Base-by-base conservation (phyloP, 805 yeast genomes). In the Teunomyces gatunensis region DNA sequence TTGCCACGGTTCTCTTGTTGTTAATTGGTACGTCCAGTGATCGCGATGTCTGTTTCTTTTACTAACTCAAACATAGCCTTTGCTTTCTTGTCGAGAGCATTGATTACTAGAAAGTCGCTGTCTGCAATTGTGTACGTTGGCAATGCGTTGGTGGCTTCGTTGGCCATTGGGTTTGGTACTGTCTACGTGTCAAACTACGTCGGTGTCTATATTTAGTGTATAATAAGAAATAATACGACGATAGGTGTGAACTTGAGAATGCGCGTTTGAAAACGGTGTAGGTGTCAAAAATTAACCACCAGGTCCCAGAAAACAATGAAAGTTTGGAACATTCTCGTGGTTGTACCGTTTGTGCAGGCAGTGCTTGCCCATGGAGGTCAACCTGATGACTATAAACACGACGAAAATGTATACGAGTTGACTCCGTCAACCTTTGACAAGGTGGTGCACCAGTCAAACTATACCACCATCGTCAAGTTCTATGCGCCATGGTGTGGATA, bases 401-500 rank as follows among this genome's bases (percentile, higher is more conserved):
- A 74, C 37, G 53, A 60, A 11, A 69, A 80, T 39, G 78, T 87
- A 3, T 67, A 77, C 44, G 90, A 85, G 55, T 67, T 86, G 35
- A 74, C 77, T 18, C 68, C 83, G 2, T 55, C 71, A 12, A 83
- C 73, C 45, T 90, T 90, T 60, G 81, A 84, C 51, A 77, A 79
- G 47, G 85, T 84, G 42, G 81, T 91, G 3, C 73, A 81, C 37
- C 65, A 73, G 18, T 75, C 95, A 2, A 89, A 89, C 61, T 86
- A 89, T 57, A 86, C 96, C 1, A 68, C 96, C 1, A 68, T 90
- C 15, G 90, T 89, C 18, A 90, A 90, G 69, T 91, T 91, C 66
- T 91, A 86, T 65, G 97, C 98, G 4, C 97, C 97, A 33, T 91
- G 98, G 98, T 92, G 99, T 72, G 97, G 97, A 4, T 89, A 92